Base-by-base conservation (phyloP, 192 early-diverging fungal genomes). In the Coemansia sp. region DNA sequence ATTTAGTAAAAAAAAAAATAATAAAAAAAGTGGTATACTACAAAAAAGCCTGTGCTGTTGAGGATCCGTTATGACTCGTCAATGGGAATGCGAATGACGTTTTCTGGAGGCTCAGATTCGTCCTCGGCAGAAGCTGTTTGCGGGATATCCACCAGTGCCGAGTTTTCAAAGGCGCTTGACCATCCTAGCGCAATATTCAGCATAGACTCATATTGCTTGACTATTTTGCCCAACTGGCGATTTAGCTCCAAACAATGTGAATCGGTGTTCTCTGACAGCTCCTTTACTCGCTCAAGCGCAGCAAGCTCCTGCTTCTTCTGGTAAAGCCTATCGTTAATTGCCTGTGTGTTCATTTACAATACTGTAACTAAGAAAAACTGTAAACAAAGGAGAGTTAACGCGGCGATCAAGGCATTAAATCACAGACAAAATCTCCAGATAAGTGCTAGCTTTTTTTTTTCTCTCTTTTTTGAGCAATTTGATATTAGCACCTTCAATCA, bases 301-400 rank as follows among this genome's bases (percentile, higher is more conserved):
- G 59, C 74, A 18, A 78, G 64, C 57, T 78, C 74, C 31, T 78
- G 74, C 36, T 67, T 78, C 60, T 78, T 78, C 35, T 67, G 68
- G 2, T 41, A 53, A 35, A 78, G 66, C 41, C 74, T 51, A 16
- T 78, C 74, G 19, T 44, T 33, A 43, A 78, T 60, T 15, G 50
- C 57, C 45, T 78, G 74, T 1, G 74, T 78, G 50, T 50, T 78
- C 74, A 78, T 69, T 28, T 18, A 51, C 15, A 51, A 19, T 14
- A 6, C 23, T 26, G 38, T n/a, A 21, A 21, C 3, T 13, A 51
- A 10, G 18, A 38, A 39, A 38, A 39, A 38, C 3, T 12, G 50
- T 38, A 52, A 52, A 52, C 50, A 52, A 38, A 36, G 33, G 33
- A 35, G 10, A 35, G 10, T 5, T 6, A 52, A 28, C 37, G 13